Evolutionary conservation across 352 stramenopile species (phyloP), one percentile per base, ranked within the genome.

Genomic region (Phytopythium boreale): DNA sequence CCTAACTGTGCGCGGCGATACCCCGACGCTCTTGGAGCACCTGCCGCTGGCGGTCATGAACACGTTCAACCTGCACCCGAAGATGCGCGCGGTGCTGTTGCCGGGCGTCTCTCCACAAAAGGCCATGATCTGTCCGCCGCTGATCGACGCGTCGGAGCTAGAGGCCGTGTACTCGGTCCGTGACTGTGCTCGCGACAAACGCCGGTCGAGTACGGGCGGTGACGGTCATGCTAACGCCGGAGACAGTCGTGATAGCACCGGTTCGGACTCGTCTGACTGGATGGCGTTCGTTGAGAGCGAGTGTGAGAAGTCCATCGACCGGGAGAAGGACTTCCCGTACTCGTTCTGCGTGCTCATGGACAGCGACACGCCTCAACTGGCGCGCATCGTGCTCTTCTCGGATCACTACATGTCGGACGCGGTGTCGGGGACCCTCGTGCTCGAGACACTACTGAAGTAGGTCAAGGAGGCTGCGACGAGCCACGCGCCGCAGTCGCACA

Each of bases 321-420:
- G 78, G 36, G 79, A 80, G 58, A 74, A 82, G 15, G 58, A 76
- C 22, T 75, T 85, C 56, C 80, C 80, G 0, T 89, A 76, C 46
- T 65, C 65, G n/a, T 57, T 89, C 46, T 58, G 63, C 46, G 68
- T 85, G 31, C 75, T 80, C 22, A 65, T 72, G 9, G 74, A 86
- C 61, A 71, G 52, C 49, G 71, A 72, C 15, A 76, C 70, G 0
- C 65, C 70, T 29, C 66, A 63, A 0, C 82, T 87, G 37, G 78
- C 77, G 14, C 75, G 72, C 15, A 58, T 87, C 55, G 52, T 87
- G 22, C 57, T 89, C 51, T 76, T 87, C 22, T 66, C 77, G 0
- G 80, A 89, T 51, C 76, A 85, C 55, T 88, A 84, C 73, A 89
- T 89, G 80, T 80, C 78, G 7, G 80, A 89, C 51, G 44, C 70